phyloP scores from a whole-genome alignment of 2,329 filamentous ascomycete species.

The Fusarium chaquense region DNA sequence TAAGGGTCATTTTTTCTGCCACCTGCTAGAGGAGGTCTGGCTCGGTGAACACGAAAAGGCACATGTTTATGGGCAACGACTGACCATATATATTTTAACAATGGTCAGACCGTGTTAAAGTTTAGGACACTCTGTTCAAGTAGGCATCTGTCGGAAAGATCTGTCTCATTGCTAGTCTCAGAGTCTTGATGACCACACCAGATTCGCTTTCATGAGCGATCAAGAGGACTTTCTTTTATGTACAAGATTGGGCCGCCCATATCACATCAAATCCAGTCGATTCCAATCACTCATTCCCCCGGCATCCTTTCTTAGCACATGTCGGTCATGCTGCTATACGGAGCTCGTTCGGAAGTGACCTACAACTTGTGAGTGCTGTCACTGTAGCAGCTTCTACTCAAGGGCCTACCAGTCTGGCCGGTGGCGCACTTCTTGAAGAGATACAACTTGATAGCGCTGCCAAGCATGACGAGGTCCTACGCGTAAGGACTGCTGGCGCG shows the following conservation, averaged over 20 bases:
- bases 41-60: not conserved
- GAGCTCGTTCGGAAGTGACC: slow-evolving; percentile 48
- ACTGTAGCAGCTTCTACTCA: slow-evolving; percentile 51
- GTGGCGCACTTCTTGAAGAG: slow-evolving; percentile 17
- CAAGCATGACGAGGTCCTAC: slow-evolving; percentile 60
- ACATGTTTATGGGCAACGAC: not conserved
- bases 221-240: slow-evolving; percentile 3
- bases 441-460: slow-evolving; percentile 56
- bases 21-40: not conserved
- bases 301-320: not conserved
- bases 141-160: slow-evolving; percentile 21
- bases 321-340: slow-evolving; percentile 42
- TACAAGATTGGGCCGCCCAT: slow-evolving; percentile 2
- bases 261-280: not conserved
- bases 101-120: not conserved
- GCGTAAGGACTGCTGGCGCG: slow-evolving; percentile 54
- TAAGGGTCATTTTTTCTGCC: too few species aligned
- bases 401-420: slow-evolving; percentile 42
- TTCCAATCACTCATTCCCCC: not conserved
- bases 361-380: slow-evolving; percentile 50
- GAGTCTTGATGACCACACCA: slow-evolving; percentile 30
- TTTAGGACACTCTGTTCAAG: not conserved
- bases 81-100: not conserved
- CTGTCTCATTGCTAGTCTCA: slow-evolving; percentile 29
- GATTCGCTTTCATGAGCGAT: slow-evolving; percentile 22